Conservation (phyloP, 2,329 filamentous ascomycete species). For the Graphilbum ipis-grandicollis region DNA sequence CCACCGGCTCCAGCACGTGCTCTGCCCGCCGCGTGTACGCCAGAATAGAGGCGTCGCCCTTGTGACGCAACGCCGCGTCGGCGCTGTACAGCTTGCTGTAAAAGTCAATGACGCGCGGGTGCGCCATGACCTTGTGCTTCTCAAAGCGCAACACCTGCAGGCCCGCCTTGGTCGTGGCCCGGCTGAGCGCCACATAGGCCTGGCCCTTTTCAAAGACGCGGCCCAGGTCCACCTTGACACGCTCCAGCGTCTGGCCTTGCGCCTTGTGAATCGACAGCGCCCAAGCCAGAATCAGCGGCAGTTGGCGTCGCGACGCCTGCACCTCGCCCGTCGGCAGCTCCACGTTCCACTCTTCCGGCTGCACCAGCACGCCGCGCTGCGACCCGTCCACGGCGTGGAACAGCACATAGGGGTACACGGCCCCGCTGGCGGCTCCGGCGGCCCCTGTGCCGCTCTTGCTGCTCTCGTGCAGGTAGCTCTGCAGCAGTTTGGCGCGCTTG, state of each 20-base stretch:
- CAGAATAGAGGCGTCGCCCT: conserved; percentile 17
- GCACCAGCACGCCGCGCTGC: conserved; percentile 59
- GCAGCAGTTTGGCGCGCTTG: conserved; percentile 38
- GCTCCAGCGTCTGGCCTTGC: conserved; percentile 82
- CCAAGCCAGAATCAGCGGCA: conserved; percentile 90
- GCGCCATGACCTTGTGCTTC: conserved; percentile 82
- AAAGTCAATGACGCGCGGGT: conserved; percentile 70
- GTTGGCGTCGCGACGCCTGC: conserved; percentile 66
- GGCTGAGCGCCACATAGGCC: conserved; percentile 89
- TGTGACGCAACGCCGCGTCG: conserved; percentile 24
- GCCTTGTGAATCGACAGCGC: conserved; percentile 96
- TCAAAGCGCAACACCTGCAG: conserved; percentile 82
- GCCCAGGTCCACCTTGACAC: conserved; percentile 86
- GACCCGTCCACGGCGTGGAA: conserved; percentile 70
- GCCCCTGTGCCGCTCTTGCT: too few species aligned
- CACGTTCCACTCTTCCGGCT: conserved; percentile 87
- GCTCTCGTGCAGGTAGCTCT: conserved; percentile 20
- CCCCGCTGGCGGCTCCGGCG: conserved; percentile 18
- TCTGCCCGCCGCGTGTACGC: conserved; percentile 18
- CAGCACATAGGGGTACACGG: conserved; percentile 58
- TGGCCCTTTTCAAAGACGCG: conserved; percentile 94
- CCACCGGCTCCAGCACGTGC: not conserved
- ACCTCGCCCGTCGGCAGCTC: conserved; percentile 92
- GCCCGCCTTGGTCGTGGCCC: conserved; percentile 74
- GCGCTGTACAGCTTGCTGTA: conserved; percentile 69